Base-by-base conservation (phyloP, 331 rosid species). In the Cydonia oblonga region DNA sequence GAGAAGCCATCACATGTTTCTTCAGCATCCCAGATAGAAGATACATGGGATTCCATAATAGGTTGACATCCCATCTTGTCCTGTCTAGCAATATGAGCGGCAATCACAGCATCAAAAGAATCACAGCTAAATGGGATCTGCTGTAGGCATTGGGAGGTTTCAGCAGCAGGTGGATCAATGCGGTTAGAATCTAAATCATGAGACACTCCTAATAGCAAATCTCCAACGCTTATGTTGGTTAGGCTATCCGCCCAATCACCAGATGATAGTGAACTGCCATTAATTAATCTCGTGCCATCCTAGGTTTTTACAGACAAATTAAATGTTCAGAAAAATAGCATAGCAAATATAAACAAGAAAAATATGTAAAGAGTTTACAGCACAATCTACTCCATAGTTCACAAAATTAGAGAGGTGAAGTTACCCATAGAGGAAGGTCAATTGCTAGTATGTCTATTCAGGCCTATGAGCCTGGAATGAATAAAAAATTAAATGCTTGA, bases 231-330 rank as follows among this genome's bases (percentile, higher is more conserved):
- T 80, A 89, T 82, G 86, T 91, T 85, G 66, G 99, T 95, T 68
- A 95, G 96, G 90, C 93, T 95, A 84, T 95, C 99, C 60, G 96
- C 99, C 99, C 99, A 95, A 67, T 85, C 97, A 66, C 90, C 90
- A 62, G 96, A 91, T 54, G 99, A 91, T 71, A 86, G 76, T 65
- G 85, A 87, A 9, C 84, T 75, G 66, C 89, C 91, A 76, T 76
- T 80, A 86, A 79, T 81, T 74, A 83, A 74, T 80, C 77, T 87
- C 77, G 75, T 71, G 67, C 79, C 96, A 73, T 84, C 91, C 99
- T 95, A 81, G 40, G 72, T 66, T 73, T 57, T 77, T 44, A 76
- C 62, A 77, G 51, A 58, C 54, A 80, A 56, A 69, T 73, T 66
- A 63, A 24, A 60, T 16, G 40, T 60, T 76, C 75, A 68, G 71